These are phyloP conservation scores for Kwoniella dejecticola DNA, from an alignment of 768 basidiomycete genomes.

Conservation along the genomic window DNA sequence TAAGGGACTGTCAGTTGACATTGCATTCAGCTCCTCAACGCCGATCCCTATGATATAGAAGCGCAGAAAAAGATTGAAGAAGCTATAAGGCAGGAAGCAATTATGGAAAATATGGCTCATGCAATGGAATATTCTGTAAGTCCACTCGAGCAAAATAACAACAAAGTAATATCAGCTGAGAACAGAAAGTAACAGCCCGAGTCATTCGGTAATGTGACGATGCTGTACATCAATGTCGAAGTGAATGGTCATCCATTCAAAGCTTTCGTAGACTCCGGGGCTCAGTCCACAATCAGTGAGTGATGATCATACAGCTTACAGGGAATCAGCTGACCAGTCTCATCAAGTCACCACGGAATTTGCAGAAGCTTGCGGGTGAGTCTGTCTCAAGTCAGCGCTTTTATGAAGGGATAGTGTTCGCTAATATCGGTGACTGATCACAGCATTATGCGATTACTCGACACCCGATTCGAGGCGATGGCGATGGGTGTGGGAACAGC, in stretches of 20 bases:
- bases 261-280: slow-evolving; percentile 98
- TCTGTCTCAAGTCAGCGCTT: slow-evolving; percentile 11
- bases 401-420: no score
- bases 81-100: slow-evolving; percentile 81
- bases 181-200: slow-evolving; percentile 69
- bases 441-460: slow-evolving; percentile 90
- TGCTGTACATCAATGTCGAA: slow-evolving; percentile 94
- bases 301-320: slow-evolving; percentile 9
- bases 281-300: slow-evolving; percentile 94
- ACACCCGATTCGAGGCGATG: slow-evolving; percentile 81
- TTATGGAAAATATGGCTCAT: slow-evolving; percentile 89
- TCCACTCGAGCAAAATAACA: neutral
- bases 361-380: slow-evolving; percentile 86
- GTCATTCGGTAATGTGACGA: slow-evolving; percentile 87
- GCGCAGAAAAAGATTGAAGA: slow-evolving; percentile 93
- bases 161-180: slow-evolving; percentile 3
- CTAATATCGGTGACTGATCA: neutral
- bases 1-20: no score
- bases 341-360: slow-evolving; percentile 81
- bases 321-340: neutral
- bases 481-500: slow-evolving; percentile 94
- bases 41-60: slow-evolving; percentile 87
- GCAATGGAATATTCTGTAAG: slow-evolving; percentile 75
- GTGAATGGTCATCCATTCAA: slow-evolving; percentile 88
- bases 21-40: slow-evolving; percentile 65